Evolutionary conservation across 1,139 yeast genomes (phyloP).

Genomic region (Magnusiomyces paraingens): DNA sequence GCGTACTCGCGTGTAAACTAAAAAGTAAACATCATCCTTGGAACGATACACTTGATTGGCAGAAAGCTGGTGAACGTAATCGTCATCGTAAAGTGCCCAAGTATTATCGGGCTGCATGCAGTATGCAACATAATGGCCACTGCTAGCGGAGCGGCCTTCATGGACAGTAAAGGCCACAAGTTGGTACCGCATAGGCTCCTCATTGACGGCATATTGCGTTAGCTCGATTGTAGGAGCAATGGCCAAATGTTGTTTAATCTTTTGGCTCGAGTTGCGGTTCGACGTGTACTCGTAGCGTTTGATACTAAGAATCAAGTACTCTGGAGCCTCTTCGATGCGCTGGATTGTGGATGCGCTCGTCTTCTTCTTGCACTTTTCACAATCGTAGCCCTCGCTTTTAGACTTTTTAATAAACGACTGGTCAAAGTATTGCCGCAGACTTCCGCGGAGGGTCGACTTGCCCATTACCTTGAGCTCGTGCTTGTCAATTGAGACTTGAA

Average conservation of each 20-base stretch:
- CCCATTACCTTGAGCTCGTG: constrained; percentile 42
- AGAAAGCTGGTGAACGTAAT: constrained; percentile 65
- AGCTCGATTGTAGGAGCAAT: constrained; percentile 76
- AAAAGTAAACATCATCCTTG: constrained; percentile 70
- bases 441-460: constrained; percentile 60
- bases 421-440: constrained; percentile 73
- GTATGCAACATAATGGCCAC: constrained; percentile 90
- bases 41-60: constrained; percentile 63
- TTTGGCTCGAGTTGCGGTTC: constrained; percentile 49
- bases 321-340: constrained; percentile 77
- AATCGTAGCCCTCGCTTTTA: constrained; percentile 60
- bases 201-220: constrained; percentile 46
- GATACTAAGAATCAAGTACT: constrained; percentile 76
- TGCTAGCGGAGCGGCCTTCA: constrained; percentile 85
- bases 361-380: constrained; percentile 76
- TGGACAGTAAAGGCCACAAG: constrained; percentile 85
- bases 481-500: constrained; percentile 48
- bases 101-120: constrained; percentile 78
- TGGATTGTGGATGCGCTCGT: constrained; percentile 75
- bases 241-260: constrained; percentile 78
- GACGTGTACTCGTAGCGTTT: constrained; percentile 71
- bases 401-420: constrained; percentile 70
- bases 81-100: constrained; percentile 96
- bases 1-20: constrained; percentile 54
- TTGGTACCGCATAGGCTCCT: constrained; percentile 56